A percentile compares a stretch with the other conserved stretches of the same genome.
Evolutionary conservation across 2,329 filamentous ascomycete genomes (phyloP).

Genomic region (Aspergillus sp.): DNA sequence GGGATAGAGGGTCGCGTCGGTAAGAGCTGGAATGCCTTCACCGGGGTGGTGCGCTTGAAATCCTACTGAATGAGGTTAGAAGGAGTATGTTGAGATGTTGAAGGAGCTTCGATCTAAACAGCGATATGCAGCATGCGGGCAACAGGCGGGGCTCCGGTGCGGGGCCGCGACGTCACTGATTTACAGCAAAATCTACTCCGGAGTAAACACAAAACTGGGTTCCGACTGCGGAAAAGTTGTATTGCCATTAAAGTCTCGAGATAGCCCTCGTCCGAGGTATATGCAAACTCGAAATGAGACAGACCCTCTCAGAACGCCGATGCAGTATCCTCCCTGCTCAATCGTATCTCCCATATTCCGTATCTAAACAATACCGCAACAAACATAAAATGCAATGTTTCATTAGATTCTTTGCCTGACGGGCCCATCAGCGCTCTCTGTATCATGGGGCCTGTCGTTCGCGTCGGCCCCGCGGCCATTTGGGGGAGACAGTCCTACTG

Average conservation of each 20-base stretch:
- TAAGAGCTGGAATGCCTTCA: too few relatives aligned
- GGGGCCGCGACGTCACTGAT: too few relatives aligned
- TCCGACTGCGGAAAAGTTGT: too few relatives aligned
- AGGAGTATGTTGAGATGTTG: neutral
- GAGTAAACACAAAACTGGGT: too few relatives aligned
- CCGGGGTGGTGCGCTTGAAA: too few relatives aligned
- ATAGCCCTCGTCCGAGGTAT: neutral
- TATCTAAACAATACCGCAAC: slow-evolving; percentile 10
- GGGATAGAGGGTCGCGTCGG: too few relatives aligned
- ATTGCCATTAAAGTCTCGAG: too few relatives aligned
- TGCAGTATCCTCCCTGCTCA: neutral
- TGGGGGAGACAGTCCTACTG: slow-evolving; percentile 56
- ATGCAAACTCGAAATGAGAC: neutral
- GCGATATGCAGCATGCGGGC: too few relatives aligned
- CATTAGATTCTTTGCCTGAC: slow-evolving; percentile 5
- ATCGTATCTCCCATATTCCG: slow-evolving; percentile 1
- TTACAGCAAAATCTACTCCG: too few relatives aligned
- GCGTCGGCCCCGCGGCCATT: slow-evolving; percentile 21
- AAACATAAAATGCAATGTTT: slow-evolving; percentile 1
- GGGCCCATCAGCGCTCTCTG: slow-evolving; percentile 12
- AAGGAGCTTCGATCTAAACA: too few relatives aligned
- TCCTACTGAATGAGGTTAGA: neutral
- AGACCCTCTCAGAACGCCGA: neutral
- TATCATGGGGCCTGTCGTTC: slow-evolving; percentile 13
- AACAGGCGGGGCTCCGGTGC: too few relatives aligned